phyloP scores from a whole-genome alignment of 208 protist species.

The Acanthamoeba rhysodes region DNA sequence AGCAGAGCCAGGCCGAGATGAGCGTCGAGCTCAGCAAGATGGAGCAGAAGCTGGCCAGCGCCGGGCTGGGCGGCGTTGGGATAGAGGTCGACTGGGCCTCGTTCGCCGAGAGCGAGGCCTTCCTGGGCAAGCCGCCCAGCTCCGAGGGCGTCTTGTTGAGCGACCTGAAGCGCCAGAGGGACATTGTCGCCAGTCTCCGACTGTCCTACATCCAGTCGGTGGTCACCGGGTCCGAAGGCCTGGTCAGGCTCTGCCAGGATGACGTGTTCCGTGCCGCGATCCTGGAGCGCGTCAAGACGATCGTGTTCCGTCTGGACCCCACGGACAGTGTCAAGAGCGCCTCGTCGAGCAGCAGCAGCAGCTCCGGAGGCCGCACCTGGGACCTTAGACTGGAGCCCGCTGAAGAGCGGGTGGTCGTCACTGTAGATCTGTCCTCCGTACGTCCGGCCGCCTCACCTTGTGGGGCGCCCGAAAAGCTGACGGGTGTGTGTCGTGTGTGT shows the following conservation, averaged over 20 bases:
- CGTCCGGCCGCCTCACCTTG: neutral
- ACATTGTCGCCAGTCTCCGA: neutral
- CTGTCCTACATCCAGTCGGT: neutral
- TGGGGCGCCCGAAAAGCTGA: no score
- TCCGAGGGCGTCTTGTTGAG: neutral
- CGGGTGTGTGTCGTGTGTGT: no score
- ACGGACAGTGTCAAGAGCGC: neutral
- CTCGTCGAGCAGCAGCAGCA: neutral
- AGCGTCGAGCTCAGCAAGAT: neutral
- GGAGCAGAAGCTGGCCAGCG: neutral
- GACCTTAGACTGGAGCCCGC: neutral
- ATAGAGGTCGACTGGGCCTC: neutral
- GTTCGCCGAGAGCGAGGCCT: neutral
- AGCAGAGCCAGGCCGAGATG: neutral
- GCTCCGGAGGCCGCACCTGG: slow-evolving; percentile 6
- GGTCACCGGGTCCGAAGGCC: neutral
- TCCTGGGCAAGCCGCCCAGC: neutral
- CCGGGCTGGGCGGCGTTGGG: neutral
- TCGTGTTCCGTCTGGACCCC: slow-evolving; percentile 7
- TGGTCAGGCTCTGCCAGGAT: neutral
- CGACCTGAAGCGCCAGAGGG: neutral
- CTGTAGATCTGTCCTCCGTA: neutral
- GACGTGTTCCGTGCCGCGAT: neutral
- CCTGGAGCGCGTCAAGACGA: neutral
- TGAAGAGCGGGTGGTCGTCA: neutral